These are phyloP conservation scores for Chrysoporthe cubensis DNA, from an alignment of 2,329 filamentous ascomycete genomes.

Conservation along the genomic window DNA sequence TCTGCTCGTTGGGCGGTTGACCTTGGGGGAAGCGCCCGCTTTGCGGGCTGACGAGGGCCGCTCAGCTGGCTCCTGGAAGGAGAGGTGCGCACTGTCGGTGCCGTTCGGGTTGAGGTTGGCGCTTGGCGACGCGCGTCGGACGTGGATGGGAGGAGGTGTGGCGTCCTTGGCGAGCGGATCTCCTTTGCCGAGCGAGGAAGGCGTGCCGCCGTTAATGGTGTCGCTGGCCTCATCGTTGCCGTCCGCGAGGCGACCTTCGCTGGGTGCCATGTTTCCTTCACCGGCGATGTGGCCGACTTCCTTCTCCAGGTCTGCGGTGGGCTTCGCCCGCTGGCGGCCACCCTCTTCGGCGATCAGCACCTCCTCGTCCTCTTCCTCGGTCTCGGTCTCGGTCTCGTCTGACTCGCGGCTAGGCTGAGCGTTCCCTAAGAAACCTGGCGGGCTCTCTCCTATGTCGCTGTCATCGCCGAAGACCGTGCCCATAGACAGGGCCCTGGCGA, in stretches of 20 bases:
- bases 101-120: slow-evolving; percentile 16
- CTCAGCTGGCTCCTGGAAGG: slow-evolving; percentile 17
- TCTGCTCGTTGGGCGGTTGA: slow-evolving; percentile 7
- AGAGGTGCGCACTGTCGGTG: slow-evolving; percentile 12
- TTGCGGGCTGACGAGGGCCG: slow-evolving; percentile 18
- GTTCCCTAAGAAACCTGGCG: slow-evolving; percentile 48
- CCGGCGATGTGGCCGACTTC: slow-evolving; percentile 30
- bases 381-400: slow-evolving; percentile 28
- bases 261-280: background rate
- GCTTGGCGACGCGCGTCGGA: slow-evolving; percentile 9
- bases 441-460: slow-evolving; percentile 41
- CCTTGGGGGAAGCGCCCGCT: background rate
- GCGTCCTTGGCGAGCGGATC: background rate
- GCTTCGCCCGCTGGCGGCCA: slow-evolving; percentile 39
- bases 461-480: slow-evolving; percentile 47
- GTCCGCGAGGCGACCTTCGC: background rate
- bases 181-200: background rate
- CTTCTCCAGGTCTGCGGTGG: slow-evolving; percentile 40
- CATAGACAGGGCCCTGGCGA: slow-evolving; percentile 47
- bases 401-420: slow-evolving; percentile 28
- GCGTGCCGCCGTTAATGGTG: background rate
- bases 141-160: background rate
- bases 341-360: slow-evolving; percentile 32
- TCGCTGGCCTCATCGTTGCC: slow-evolving; percentile 1
- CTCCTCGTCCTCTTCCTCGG: slow-evolving; percentile 29